Conservation (phyloP, 495 filamentous ascomycete genomes). For the Penicillium crystallinum region DNA sequence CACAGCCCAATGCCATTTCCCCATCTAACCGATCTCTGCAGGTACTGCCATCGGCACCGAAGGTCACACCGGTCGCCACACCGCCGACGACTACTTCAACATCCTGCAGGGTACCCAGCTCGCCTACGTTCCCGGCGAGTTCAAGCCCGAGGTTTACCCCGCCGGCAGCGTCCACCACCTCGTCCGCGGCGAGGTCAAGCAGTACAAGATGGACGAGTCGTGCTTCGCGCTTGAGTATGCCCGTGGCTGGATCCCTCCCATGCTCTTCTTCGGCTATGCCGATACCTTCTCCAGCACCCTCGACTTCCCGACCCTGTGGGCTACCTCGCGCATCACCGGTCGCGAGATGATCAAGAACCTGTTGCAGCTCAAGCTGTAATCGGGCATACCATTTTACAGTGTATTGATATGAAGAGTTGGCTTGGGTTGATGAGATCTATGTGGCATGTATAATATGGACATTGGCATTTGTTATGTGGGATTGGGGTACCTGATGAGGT, state of each 20-base stretch:
- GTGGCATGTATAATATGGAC: background rate
- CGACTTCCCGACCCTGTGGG: constrained; percentile 75
- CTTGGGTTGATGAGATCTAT: background rate
- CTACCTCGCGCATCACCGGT: constrained; percentile 63
- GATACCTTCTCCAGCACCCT: constrained; percentile 71
- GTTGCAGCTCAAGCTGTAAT: constrained; percentile 64
- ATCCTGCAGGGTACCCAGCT: constrained; percentile 72
- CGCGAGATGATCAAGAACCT: constrained; percentile 70
- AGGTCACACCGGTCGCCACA: constrained; percentile 80
- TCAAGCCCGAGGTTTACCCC: constrained; percentile 69
- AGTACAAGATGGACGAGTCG: constrained; percentile 74
- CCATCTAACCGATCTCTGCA: constrained; percentile 15
- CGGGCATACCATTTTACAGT: background rate
- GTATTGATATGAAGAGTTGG: background rate
- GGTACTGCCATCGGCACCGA: constrained; percentile 83
- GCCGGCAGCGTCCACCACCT: constrained; percentile 74
- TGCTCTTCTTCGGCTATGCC: constrained; percentile 82
- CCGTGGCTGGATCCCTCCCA: constrained; percentile 83
- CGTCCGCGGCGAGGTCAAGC: constrained; percentile 68
- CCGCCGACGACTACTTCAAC: constrained; percentile 89
- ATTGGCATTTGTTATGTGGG: background rate
- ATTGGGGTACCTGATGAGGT: background rate
- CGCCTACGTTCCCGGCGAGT: constrained; percentile 65
- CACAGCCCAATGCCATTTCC: background rate
- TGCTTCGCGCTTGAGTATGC: constrained; percentile 89